phyloP scores from a whole-genome alignment of 2,329 filamentous ascomycete genomes.

The Scleromitrula shiraiana region DNA sequence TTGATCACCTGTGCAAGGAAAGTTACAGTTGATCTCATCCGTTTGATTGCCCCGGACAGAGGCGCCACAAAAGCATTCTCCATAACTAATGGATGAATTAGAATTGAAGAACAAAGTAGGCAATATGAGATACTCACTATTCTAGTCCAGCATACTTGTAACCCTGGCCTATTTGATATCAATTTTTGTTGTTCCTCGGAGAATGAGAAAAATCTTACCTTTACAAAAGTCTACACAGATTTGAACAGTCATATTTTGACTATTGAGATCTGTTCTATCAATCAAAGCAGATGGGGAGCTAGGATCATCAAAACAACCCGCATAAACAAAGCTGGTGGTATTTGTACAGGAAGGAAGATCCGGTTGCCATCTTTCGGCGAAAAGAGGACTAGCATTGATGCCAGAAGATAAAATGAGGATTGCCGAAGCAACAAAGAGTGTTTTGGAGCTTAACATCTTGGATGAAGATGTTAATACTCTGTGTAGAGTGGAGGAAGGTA shows the following conservation, averaged over 20 bases:
- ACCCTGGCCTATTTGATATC: constrained; percentile 23
- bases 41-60: constrained; percentile 28
- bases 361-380: constrained; percentile 16
- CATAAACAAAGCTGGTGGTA: constrained; percentile 31
- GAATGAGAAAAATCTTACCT: constrained; percentile 13
- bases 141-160: constrained; percentile 31
- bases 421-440: constrained; percentile 19
- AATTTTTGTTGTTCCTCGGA: background rate
- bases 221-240: constrained; percentile 32
- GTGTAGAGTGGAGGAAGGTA: background rate
- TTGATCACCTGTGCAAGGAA: constrained; percentile 21
- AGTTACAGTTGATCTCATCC: constrained; percentile 21
- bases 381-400: constrained; percentile 13
- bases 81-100: constrained; percentile 15
- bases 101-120: constrained; percentile 13
- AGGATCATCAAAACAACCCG: constrained; percentile 29
- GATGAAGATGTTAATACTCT: background rate
- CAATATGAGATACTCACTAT: constrained; percentile 16
- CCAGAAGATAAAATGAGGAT: constrained; percentile 17
- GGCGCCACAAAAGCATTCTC: constrained; percentile 28
- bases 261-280: constrained; percentile 23
- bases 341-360: constrained; percentile 21
- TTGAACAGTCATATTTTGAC: constrained; percentile 30
- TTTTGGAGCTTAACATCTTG: constrained; percentile 17
- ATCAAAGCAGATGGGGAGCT: constrained; percentile 25